These are phyloP conservation scores for Saccharomycopsis olivae DNA, from an alignment of 805 yeast genomes.

Conservation along the genomic window DNA sequence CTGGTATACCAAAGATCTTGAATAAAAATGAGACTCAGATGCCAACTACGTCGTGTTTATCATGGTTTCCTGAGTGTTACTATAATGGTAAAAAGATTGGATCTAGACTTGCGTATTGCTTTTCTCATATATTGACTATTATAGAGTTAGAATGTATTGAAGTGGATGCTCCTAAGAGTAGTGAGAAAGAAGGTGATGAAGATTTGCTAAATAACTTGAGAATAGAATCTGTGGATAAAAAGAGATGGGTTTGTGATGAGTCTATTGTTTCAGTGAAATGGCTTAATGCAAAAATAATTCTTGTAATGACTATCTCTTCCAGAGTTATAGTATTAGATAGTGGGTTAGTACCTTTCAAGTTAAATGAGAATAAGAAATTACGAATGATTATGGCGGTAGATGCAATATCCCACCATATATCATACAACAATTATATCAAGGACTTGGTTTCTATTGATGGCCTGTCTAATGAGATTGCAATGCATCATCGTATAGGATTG, in stretches of 20 bases:
- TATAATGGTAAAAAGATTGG: conserved; percentile 20
- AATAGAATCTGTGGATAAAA: conserved; percentile 30
- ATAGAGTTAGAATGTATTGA: conserved; percentile 34
- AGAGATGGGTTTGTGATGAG: conserved; percentile 36
- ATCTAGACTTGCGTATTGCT: conserved; percentile 54
- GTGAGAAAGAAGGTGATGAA: conserved; percentile 8
- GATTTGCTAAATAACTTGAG: conserved; percentile 10
- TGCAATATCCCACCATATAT: conserved; percentile 10
- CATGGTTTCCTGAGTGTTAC: conserved; percentile 53
- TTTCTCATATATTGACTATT: conserved; percentile 52
- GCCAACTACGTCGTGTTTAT: conserved; percentile 34
- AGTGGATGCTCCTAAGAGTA: conserved; percentile 21
- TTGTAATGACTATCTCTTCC: conserved; percentile 35
- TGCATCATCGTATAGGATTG: conserved; percentile 4
- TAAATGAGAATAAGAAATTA: conserved; percentile 26
- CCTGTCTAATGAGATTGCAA: conserved; percentile 10
- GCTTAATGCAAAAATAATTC: conserved; percentile 34
- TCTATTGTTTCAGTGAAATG: conserved; percentile 47
- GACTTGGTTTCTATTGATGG: conserved; percentile 13
- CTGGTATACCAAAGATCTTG: conserved; percentile 33
- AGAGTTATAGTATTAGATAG: conserved; percentile 34
- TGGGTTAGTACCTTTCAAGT: conserved; percentile 30
- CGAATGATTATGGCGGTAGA: conserved; percentile 15
- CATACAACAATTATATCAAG: conserved; percentile 10
- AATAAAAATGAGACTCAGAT: conserved; percentile 19